These are phyloP conservation scores for Aspergillus floridensis DNA, from an alignment of 2,329 filamentous ascomycete species.

Conservation along the genomic window DNA sequence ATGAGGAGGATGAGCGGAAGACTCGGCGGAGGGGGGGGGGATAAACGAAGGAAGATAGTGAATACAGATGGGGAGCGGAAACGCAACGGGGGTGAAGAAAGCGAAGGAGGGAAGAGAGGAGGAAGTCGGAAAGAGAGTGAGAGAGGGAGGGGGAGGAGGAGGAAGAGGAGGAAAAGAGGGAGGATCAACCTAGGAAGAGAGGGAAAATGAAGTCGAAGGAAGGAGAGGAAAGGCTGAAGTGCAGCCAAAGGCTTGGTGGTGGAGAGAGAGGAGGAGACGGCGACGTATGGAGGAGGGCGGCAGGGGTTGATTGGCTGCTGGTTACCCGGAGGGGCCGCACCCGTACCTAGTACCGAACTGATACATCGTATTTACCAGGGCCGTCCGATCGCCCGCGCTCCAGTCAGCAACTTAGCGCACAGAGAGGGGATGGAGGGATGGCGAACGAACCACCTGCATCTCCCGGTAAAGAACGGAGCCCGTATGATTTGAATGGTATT, in stretches of 20 bases:
- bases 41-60: conserved; percentile 12
- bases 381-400: conserved; percentile 12
- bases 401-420: conserved; percentile 5
- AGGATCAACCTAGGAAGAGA: conserved; percentile 17
- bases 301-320: conserved; percentile 12
- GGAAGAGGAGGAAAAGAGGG: conserved; percentile 14
- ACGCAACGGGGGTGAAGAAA: conserved; percentile 2
- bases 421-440: neutral
- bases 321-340: neutral
- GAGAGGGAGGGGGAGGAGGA: conserved; percentile 7
- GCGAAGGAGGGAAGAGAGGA: conserved; percentile 10
- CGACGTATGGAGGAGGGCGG: conserved; percentile 14
- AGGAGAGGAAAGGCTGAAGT: conserved; percentile 17
- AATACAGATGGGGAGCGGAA: neutral
- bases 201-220: conserved; percentile 20
- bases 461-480: conserved; percentile 7
- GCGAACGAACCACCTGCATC: conserved; percentile 7
- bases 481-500: neutral
- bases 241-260: conserved; percentile 14
- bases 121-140: conserved; percentile 14
- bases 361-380: conserved; percentile 15
- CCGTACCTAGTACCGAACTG: neutral
- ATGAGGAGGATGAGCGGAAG: conserved; percentile 8
- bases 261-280: conserved; percentile 14
- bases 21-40: conserved; percentile 3